phyloP scores from a whole-genome alignment of 2,329 filamentous ascomycete species.

The Apiospora pterosperma region DNA sequence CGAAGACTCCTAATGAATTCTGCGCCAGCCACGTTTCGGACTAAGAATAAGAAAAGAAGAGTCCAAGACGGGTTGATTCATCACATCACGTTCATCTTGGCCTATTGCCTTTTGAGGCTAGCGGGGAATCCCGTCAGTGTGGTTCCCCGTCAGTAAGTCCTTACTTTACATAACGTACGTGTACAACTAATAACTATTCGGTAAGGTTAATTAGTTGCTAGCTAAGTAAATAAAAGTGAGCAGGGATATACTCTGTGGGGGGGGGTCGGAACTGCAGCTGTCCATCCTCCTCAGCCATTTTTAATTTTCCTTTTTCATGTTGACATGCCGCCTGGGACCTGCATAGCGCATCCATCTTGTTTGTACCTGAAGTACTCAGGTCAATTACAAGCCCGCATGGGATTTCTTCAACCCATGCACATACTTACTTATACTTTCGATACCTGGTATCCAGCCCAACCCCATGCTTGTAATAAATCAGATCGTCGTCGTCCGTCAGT shows the following conservation, averaged over 20 bases:
- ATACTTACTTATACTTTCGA: too few relatives aligned
- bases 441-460: neutral
- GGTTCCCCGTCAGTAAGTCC: neutral
- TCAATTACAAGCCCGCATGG: neutral
- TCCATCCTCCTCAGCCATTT: too few relatives aligned
- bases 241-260: too few relatives aligned
- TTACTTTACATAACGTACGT: too few relatives aligned
- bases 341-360: too few relatives aligned
- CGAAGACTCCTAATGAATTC: neutral
- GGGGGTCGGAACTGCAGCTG: too few relatives aligned
- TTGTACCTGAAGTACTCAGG: neutral
- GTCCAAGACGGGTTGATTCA: neutral
- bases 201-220: too few relatives aligned
- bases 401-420: neutral
- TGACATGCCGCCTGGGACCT: too few relatives aligned
- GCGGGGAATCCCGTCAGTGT: neutral
- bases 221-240: too few relatives aligned
- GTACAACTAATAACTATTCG: too few relatives aligned
- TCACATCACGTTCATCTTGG: neutral
- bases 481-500: neutral
- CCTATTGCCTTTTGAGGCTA: neutral
- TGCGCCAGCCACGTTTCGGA: neutral
- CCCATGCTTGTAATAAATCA: constrained; percentile 1
- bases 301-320: too few relatives aligned
- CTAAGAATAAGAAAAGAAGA: neutral